Evolutionary conservation across 306 rosid species (phyloP), one percentile per base, ranked within the genome.

Genomic region (Neltuma alba): DNA sequence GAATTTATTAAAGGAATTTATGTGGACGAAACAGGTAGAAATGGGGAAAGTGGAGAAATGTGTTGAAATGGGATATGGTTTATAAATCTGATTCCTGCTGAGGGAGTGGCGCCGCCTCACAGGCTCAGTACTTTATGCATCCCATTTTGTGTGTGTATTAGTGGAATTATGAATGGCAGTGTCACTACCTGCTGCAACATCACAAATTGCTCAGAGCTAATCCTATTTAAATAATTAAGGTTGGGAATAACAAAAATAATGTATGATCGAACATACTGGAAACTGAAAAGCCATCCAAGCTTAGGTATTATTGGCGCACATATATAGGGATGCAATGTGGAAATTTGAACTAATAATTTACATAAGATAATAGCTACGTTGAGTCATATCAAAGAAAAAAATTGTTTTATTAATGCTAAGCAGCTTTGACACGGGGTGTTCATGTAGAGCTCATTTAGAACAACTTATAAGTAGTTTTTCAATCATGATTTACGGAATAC

Each of bases 41-140:
- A 9, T 18, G 20, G 21, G 55, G 3, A n/a, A 41, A 67, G 87
- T 83, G 75, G 77, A 63, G 36, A 54, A 23, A 34, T 30, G 41
- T 66, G 61, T 2, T 20, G 65, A 69, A 70, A 52, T 52, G 65
- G 78, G 82, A 84, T 64, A 70, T 30, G 70, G 64, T 58, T 67
- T 28, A 28, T 28, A 12, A 13, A 13, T 60, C 4, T 60, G 5
- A 6, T 20, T 16, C 0, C 1, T 48, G 1, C 28, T 9, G 28
- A 7, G 57, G 63, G 14, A 50, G 48, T 75, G 84, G 76, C 33
- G 33, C 33, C 72, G 54, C 73, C 34, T 40, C n/a, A 21, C 28
- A 67, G 15, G 7, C n/a, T 12, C 45, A 68, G 15, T 21, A 50
- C 25, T 38, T 44, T 63, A n/a, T 63, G 23, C 36, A n/a, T 21